phyloP scores from a whole-genome alignment of 768 basidiomycete species.

The Candolleomyces aberdarensis region DNA sequence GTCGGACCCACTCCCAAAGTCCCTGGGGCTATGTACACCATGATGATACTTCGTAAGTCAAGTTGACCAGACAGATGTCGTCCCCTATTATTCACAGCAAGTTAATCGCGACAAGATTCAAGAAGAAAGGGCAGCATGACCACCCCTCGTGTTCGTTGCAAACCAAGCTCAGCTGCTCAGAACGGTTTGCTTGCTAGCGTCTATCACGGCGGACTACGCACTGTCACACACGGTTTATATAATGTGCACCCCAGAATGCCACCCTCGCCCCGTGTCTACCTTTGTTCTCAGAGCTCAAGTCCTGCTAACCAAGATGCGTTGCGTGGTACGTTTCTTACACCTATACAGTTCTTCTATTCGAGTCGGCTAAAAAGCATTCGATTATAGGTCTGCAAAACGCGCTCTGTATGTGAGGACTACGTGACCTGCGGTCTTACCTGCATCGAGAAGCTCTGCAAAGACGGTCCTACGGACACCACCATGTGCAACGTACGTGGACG shows the following conservation, averaged over 20 bases:
- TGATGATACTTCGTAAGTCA: no score
- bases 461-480: constrained; percentile 15
- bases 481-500: constrained; percentile 20
- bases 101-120: neutral
- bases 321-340: neutral
- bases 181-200: neutral
- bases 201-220: no score
- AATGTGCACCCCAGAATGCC: neutral
- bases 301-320: neutral
- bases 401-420: constrained; percentile 12
- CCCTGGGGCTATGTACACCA: no score
- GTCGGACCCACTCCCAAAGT: no score
- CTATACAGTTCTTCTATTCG: neutral
- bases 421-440: constrained; percentile 26
- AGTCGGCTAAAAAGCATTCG: neutral
- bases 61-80: neutral
- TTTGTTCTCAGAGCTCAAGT: neutral
- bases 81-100: neutral
- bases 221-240: neutral
- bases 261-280: neutral
- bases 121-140: neutral
- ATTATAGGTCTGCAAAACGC: constrained; percentile 6
- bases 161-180: neutral
- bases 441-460: constrained; percentile 18
- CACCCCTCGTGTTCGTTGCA: neutral